Evolutionary conservation across 768 basidiomycete species (phyloP), one percentile per base, ranked within the genome.

Genomic region (Royoungia palumana): DNA sequence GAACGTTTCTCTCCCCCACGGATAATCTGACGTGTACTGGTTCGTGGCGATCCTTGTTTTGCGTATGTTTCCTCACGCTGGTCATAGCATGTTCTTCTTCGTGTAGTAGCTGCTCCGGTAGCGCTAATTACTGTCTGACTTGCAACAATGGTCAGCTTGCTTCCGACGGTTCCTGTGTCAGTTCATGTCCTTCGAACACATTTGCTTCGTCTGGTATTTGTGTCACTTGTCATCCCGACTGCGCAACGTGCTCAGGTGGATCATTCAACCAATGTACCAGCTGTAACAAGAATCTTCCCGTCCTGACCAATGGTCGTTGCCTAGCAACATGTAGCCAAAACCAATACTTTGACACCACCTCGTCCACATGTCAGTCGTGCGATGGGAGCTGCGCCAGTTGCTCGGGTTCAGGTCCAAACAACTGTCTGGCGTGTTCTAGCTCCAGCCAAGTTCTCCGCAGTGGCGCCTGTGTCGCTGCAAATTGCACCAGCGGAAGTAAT

Each of bases 161-260:
- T 21, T 80, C 81, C 12, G 68, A 71, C 25, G 92, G 92, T 11
- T 79, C 81, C 65, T 95, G 92, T 60, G 79, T 88, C 39, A 70
- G 79, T 16, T 76, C 80, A 6, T 94, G 91, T 60, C 89, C 92
- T 0, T 75, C 82, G 34, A 81, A 80, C 50, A 79, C 83, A 2
- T 85, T 92, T 69, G 69, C 74, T 44, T 77, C 86, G 11, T 75
- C 80, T 25, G 79, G 82, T 20, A 68, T 78, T 22, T 94, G 92
- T 70, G 61, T 81, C 46, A 58, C 82, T 6, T 95, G 93, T 65
- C 91, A 94, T 51, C 82, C 89, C 0, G 93, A 94, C 62, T 95
- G 92, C 60, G 81, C 80, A 14, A 82, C 85, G 2, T 95, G 93
- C 67, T 81, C 82, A 20, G 90, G 89, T n/a, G 59, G 77, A 19